Conservation (phyloP, 2,329 filamentous ascomycete genomes). For the Colletotrichum tropicicola region DNA sequence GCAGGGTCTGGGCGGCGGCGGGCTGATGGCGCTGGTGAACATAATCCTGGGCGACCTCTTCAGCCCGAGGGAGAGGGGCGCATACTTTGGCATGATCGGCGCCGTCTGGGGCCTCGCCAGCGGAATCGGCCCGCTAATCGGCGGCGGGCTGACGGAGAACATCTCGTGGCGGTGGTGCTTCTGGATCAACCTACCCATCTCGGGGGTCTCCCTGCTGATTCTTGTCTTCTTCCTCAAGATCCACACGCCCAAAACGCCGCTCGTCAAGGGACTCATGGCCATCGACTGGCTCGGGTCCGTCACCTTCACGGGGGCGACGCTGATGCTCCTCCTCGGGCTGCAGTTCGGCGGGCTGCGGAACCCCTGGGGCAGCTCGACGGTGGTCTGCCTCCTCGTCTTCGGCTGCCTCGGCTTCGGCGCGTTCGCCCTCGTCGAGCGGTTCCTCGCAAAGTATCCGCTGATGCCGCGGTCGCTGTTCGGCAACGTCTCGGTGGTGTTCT, state of each 20-base stretch:
- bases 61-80: slow-evolving; percentile 58
- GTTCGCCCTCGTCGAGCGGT: slow-evolving; percentile 79
- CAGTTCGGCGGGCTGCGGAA: slow-evolving; percentile 82
- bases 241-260: slow-evolving; percentile 72
- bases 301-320: slow-evolving; percentile 76
- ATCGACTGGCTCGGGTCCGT: slow-evolving; percentile 66
- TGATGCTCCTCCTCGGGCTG: slow-evolving; percentile 88
- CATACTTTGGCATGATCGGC: slow-evolving; percentile 63
- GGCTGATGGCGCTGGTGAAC: slow-evolving; percentile 67
- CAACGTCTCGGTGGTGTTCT: slow-evolving; percentile 70
- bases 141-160: slow-evolving; percentile 72
- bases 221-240: slow-evolving; percentile 72
- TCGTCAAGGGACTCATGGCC: slow-evolving; percentile 65
- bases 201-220: slow-evolving; percentile 55
- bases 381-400: slow-evolving; percentile 82
- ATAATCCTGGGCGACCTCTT: slow-evolving; percentile 67
- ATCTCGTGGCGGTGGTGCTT: slow-evolving; percentile 77
- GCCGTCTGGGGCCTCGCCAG: slow-evolving; percentile 72
- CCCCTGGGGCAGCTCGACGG: slow-evolving; percentile 79
- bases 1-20: slow-evolving; percentile 66
- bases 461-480: slow-evolving; percentile 80
- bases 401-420: slow-evolving; percentile 69
- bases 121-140: slow-evolving; percentile 72
- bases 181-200: slow-evolving; percentile 68
- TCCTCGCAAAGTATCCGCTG: slow-evolving; percentile 78